Conservation (phyloP, 208 protist genomes). For the Leishmania mexicana region DNA sequence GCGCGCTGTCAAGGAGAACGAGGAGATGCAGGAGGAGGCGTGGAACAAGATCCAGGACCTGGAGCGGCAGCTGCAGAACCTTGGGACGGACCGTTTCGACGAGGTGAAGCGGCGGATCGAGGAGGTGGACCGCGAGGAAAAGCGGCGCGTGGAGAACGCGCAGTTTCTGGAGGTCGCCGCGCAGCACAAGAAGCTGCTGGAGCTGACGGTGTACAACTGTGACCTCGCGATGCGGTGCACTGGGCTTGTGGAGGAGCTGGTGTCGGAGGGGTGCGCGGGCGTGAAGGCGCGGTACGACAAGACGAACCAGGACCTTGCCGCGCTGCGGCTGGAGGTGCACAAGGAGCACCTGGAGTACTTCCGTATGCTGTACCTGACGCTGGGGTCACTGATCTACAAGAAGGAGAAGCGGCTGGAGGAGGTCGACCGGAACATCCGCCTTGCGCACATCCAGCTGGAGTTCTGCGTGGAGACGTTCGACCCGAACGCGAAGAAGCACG, state of each 20-base stretch:
- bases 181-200: slow-evolving; percentile 86
- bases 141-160: slow-evolving; percentile 79
- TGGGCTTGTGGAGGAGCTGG: slow-evolving; percentile 71
- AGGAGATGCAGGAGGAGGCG: slow-evolving; percentile 74
- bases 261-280: slow-evolving; percentile 68
- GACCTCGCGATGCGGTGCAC: slow-evolving; percentile 72
- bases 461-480: slow-evolving; percentile 86
- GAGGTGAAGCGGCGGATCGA: slow-evolving; percentile 88
- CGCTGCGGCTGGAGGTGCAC: slow-evolving; percentile 75
- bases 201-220: slow-evolving; percentile 86
- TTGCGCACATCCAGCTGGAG: slow-evolving; percentile 78
- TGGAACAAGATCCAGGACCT: slow-evolving; percentile 85
- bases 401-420: slow-evolving; percentile 77
- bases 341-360: slow-evolving; percentile 83
- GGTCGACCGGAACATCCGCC: slow-evolving; percentile 80
- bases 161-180: slow-evolving; percentile 78
- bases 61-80: slow-evolving; percentile 73
- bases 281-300: slow-evolving; percentile 81
- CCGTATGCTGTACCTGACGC: slow-evolving; percentile 78
- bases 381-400: slow-evolving; percentile 81
- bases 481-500: slow-evolving; percentile 77
- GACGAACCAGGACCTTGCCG: slow-evolving; percentile 68
- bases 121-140: slow-evolving; percentile 84
- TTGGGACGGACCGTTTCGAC: slow-evolving; percentile 82
- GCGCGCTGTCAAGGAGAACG: slow-evolving; percentile 67